Base-by-base conservation (phyloP, 805 yeast species). In the Lachancea fermentati region DNA sequence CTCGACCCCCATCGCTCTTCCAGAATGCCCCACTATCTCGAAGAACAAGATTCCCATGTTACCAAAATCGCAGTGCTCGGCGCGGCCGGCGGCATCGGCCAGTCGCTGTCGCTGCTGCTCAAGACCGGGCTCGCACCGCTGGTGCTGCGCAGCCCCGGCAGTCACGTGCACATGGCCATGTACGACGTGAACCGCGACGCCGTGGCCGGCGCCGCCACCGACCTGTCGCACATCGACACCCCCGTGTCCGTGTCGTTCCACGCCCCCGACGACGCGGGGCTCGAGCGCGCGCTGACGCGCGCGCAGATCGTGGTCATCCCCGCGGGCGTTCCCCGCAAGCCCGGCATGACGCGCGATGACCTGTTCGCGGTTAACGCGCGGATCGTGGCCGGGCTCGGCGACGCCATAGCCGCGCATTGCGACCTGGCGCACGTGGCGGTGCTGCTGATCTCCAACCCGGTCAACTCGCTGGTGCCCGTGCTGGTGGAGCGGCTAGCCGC, bases 81-180 rank as follows among this genome's bases (percentile, higher is more conserved):
- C 50, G 96, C 96, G 43, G 88, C 91, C 40, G 95, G 95, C 54
- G 96, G 96, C 46, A 87, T 87, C 59, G 96, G 96, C 41, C 96
- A 88, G 71, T 94, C 96, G 32, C 72, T 87, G 46, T 85, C 95
- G 11, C 76, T 88, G 41, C 72, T 87, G 48, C 70, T 87, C 52
- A 87, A 87, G 65, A 68, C 86, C 1, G 58, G 55, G 36, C 36
- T 57, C 18, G 48, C 45, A 6, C 38, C 37, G 11, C 29, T 39
- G 28, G 26, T 46, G 17, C 34, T 50, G 14, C 42, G 36, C 9
- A 45, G 76, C 79, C 52, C 78, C 77, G 30, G 69, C 72, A 39
- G 73, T 81, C 48, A 48, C 36, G 46, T 58, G 17, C 52, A 54
- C 17, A 71, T 87, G 52, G 78, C 95, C 4, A 72, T 87, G 43